Conservation (phyloP, 306 rosid species). For the Canavalia gladiata region DNA sequence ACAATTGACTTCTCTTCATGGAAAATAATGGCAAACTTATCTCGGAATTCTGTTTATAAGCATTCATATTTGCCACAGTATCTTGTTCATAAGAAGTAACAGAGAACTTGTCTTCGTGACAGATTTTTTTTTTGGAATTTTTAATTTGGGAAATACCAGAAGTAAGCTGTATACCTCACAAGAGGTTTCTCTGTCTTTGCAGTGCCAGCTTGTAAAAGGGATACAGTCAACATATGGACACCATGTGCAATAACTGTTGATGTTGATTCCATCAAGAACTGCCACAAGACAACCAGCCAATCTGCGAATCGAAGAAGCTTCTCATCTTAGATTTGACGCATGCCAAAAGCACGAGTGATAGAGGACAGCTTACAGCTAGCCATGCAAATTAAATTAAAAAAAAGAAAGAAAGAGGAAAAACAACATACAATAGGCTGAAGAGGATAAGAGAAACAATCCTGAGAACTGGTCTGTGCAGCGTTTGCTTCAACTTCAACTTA, state of each 20-base stretch:
- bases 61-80: not conserved
- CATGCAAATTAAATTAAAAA: constrained; percentile 38
- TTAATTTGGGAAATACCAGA: constrained; percentile 45
- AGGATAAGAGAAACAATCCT: constrained; percentile 72
- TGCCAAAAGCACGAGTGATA: constrained; percentile 42
- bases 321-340: constrained; percentile 47
- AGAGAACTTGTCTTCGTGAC: constrained; percentile 3
- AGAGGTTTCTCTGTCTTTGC: constrained; percentile 62
- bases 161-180: constrained; percentile 75
- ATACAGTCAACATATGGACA: constrained; percentile 80
- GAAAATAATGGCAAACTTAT: constrained; percentile 24
- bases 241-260: constrained; percentile 84
- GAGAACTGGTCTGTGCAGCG: constrained; percentile 69
- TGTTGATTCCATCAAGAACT: constrained; percentile 69
- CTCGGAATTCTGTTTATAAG: not conserved
- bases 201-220: constrained; percentile 81
- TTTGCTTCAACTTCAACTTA: constrained; percentile 66
- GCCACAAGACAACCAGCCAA: constrained; percentile 79
- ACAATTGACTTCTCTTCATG: not conserved
- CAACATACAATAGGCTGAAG: constrained; percentile 75
- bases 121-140: constrained; percentile 27
- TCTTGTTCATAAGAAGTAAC: not conserved
- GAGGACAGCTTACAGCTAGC: constrained; percentile 39
- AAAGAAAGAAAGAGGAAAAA: constrained; percentile 16
- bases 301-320: constrained; percentile 61